Evolutionary conservation across 1,284 basidiomycete species (phyloP), one percentile per base, ranked within the genome.

Genomic region (Cryptococcus hybrid): DNA sequence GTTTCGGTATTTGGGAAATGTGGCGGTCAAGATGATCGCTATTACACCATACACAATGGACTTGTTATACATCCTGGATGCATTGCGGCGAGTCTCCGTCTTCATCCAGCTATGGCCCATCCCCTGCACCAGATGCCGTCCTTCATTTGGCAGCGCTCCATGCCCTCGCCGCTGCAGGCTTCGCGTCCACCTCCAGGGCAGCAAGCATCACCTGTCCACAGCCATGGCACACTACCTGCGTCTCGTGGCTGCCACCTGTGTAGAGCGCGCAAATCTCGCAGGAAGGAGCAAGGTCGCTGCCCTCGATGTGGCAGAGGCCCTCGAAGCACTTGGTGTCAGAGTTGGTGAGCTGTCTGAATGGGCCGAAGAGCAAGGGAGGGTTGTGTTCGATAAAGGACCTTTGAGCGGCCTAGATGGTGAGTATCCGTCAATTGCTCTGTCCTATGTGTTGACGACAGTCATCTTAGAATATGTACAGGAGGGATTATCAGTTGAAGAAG

Each of bases 111-210:
- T 56, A 66, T 65, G 66, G 34, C 15, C 54, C 61, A 30, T 58
- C 60, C n/a, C 35, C 70, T 68, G 30, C 74, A 72, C 36, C 50
- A 18, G 73, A 73, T 52, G 73, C 73, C 7, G 61, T 76, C 13
- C 62, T 76, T 11, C 74, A 76, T 54, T 66, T 76, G 44, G 73
- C 71, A 12, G 65, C 67, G 5, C 66, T 74, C 24, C 71, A 74
- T 54, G 58, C 70, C 24, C 70, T 75, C 13, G 65, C 75, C 12
- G 61, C 62, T 9, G 65, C 75, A 3, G 74, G 72, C 3, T 74
- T 74, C 65, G 72, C 73, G 8, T 74, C 71, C 40, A 74, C 73
- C 24, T 73, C 71, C 24, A 59, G 61, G 40, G 73, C 74, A 13
- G 75, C 74, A 5, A 69, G 67, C 35, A 30, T 74, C 40, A 70